Conservation (phyloP, 805 yeast species). For the Wickerhamiella nectarea region DNA sequence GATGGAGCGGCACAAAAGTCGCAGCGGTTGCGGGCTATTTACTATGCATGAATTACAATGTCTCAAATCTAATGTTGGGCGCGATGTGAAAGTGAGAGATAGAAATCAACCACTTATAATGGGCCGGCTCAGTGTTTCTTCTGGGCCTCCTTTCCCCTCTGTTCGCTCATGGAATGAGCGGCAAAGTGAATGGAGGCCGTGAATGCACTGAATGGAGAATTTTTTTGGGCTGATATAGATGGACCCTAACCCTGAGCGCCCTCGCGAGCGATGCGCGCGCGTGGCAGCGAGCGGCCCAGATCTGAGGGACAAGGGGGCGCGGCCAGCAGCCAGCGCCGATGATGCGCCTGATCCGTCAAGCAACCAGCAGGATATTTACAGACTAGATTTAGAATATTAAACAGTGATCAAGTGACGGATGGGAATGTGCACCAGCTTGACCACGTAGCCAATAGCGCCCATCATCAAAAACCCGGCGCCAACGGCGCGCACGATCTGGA, state of each 20-base stretch:
- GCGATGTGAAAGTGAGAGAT: not conserved
- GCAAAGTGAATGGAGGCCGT: constrained; percentile 10
- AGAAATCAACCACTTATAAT: not conserved
- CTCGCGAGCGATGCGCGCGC: not conserved
- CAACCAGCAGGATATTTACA: no score
- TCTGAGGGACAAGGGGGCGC: no score
- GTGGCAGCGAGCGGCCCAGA: not conserved
- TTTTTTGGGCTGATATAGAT: constrained; percentile 1
- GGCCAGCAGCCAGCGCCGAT: no score
- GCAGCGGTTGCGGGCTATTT: no score
- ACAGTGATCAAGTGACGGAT: constrained; percentile 84
- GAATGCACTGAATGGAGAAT: not conserved
- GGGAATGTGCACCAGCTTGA: constrained; percentile 89
- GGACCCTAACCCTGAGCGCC: constrained; percentile 6
- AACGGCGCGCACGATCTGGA: constrained; percentile 82
- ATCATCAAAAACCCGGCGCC: constrained; percentile 94
- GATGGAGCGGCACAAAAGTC: not conserved
- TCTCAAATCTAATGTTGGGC: not conserved
- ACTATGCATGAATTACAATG: not conserved
- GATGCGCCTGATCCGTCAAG: no score
- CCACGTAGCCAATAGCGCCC: constrained; percentile 94
- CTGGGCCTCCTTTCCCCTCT: constrained; percentile 10
- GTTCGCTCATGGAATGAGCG: constrained; percentile 3
- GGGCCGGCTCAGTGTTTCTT: constrained; percentile 1
- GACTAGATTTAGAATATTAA: no score